A percentile compares a stretch with the other conserved stretches of the same genome.
phyloP scores from a whole-genome alignment of 176 grass and related monocot genomes.

The Carex myosuroides region DNA sequence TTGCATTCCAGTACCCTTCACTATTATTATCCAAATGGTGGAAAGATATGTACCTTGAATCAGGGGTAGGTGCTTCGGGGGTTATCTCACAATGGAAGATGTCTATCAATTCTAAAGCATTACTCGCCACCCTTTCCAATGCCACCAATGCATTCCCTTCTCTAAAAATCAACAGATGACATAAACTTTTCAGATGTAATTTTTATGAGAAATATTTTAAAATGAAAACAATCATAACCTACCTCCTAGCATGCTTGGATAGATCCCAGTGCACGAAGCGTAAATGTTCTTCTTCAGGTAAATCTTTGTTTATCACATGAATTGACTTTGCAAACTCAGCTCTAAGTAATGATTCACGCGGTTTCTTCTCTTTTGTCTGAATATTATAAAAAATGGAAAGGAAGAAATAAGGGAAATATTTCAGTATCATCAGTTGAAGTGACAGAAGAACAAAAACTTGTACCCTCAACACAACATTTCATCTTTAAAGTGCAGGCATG shows the following conservation, averaged over 20 bases:
- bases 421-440: neutral
- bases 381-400: slow-evolving; percentile 19
- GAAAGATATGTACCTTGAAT: slow-evolving; percentile 35
- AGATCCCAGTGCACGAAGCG: slow-evolving; percentile 99
- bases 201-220: slow-evolving; percentile 16
- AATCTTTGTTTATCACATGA: slow-evolving; percentile 72
- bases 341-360: slow-evolving; percentile 89
- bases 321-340: slow-evolving; percentile 90
- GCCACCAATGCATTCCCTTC: slow-evolving; percentile 57
- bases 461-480: neutral
- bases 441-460: neutral
- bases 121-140: slow-evolving; percentile 64
- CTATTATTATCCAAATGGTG: slow-evolving; percentile 8
- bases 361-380: slow-evolving; percentile 94
- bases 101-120: slow-evolving; percentile 73
- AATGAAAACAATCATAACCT: slow-evolving; percentile 11
- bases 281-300: slow-evolving; percentile 51
- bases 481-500: neutral
- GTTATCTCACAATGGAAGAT: slow-evolving; percentile 62
- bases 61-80: slow-evolving; percentile 31
- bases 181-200: slow-evolving; percentile 1
- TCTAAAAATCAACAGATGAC: slow-evolving; percentile 31
- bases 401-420: slow-evolving; percentile 16
- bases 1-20: neutral
- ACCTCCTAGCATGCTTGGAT: slow-evolving; percentile 89